Conservation (phyloP, 2,329 filamentous ascomycete species). For the Stagonosporopsis tanaceti region DNA sequence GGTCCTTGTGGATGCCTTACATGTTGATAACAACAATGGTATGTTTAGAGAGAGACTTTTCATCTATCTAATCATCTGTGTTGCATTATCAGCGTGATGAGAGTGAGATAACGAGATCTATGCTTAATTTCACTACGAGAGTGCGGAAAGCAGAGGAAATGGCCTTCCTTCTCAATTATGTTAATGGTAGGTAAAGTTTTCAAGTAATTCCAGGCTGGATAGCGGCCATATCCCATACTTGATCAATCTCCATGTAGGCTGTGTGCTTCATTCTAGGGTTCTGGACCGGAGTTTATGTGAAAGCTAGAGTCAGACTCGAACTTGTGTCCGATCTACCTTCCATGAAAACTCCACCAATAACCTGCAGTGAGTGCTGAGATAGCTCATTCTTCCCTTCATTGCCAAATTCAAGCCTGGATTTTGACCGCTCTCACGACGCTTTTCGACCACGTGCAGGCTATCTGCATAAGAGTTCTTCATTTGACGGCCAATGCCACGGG, state of each 20-base stretch:
- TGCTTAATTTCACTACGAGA: conserved; percentile 5
- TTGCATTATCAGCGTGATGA: background rate
- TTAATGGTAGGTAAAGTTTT: conserved; percentile 29
- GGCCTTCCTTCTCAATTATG: conserved; percentile 31
- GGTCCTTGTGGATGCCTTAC: conserved; percentile 35
- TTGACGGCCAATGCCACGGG: conserved; percentile 13
- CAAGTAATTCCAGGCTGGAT: conserved; percentile 17
- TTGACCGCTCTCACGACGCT: conserved; percentile 15
- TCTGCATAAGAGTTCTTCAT: conserved; percentile 22
- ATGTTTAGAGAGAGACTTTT: conserved; percentile 42
- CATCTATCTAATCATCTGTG: conserved; percentile 14
- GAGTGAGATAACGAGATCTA: background rate
- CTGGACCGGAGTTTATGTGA: conserved; percentile 4
- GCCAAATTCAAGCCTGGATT: conserved; percentile 20
- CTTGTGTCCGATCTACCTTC: conserved; percentile 38
- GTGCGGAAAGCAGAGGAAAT: conserved; percentile 18
- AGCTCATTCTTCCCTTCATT: conserved; percentile 12
- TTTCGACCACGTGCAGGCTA: conserved; percentile 10
- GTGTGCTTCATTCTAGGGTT: conserved; percentile 7
- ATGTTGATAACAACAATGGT: conserved; percentile 42
- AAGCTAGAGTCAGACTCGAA: conserved; percentile 3
- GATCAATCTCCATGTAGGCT: conserved; percentile 5
- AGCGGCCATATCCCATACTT: background rate
- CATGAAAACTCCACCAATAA: conserved; percentile 21
- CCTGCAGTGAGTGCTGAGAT: conserved; percentile 13